Evolutionary conservation across 805 yeast species (phyloP).

Genomic region (Schizosaccharomyces lindneri): DNA sequence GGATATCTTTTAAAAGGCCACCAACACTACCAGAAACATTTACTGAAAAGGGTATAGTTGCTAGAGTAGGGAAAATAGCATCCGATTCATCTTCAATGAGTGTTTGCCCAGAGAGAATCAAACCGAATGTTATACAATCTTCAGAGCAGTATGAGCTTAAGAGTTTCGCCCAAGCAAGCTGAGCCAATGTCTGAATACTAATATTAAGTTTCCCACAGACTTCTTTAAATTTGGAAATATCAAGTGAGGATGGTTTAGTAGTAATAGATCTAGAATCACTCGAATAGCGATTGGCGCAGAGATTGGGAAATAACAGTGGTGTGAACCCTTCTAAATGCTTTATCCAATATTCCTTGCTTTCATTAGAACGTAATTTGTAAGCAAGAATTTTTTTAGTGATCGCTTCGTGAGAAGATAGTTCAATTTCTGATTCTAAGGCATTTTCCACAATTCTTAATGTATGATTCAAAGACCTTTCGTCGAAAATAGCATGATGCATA

Average conservation of each 20-base stretch:
- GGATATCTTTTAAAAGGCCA: slow-evolving; percentile 3
- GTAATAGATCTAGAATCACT: not conserved
- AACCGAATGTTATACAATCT: slow-evolving; percentile 5
- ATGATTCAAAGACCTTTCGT: slow-evolving; percentile 4
- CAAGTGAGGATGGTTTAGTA: not conserved
- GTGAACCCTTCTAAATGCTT: not conserved
- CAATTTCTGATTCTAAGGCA: not conserved
- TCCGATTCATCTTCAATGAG: slow-evolving; percentile 3
- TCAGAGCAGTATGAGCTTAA: slow-evolving; percentile 7
- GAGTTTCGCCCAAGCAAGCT: slow-evolving; percentile 8
- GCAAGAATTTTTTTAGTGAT: not conserved
- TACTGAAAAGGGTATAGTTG: slow-evolving; percentile 7
- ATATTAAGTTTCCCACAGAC: not conserved
- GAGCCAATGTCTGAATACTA: slow-evolving; percentile 6
- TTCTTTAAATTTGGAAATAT: not conserved
- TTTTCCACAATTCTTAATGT: not conserved
- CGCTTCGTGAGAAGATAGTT: not conserved
- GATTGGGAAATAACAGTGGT: not conserved
- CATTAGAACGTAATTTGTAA: not conserved
- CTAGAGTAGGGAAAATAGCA: slow-evolving; percentile 7
- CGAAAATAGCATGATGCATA: slow-evolving; percentile 9
- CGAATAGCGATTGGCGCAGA: not conserved
- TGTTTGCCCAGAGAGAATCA: slow-evolving; percentile 8
- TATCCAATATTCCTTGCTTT: not conserved
- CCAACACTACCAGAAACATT: slow-evolving; percentile 6